phyloP scores from a whole-genome alignment of 345 rosid species.

The Litchi chinensis region DNA sequence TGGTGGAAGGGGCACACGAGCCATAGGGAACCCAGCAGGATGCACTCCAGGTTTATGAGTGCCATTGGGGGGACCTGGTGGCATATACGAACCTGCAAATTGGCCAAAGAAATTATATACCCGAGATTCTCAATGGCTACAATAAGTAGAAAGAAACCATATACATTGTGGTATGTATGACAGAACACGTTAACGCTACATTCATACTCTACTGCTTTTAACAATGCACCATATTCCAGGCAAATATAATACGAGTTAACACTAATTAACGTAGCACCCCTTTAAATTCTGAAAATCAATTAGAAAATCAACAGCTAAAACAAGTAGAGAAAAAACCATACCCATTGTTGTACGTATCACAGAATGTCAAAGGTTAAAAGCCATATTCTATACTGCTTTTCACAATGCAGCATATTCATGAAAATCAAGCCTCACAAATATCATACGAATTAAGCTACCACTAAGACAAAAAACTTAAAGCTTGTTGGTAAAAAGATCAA shows the following conservation, averaged over 20 bases:
- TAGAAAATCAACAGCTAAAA: slow-evolving; percentile 6
- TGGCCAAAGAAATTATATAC: background rate
- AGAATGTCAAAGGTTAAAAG: background rate
- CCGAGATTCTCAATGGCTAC: too few species aligned
- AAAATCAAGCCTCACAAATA: background rate
- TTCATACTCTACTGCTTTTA: too few species aligned
- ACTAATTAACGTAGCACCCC: too few species aligned
- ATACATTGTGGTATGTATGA: too few species aligned
- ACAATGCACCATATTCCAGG: too few species aligned
- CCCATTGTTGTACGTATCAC: background rate
- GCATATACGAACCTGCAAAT: slow-evolving; percentile 70
- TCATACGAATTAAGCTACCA: background rate
- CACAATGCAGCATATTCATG: background rate
- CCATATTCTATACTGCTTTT: background rate
- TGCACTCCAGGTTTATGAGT: slow-evolving; percentile 86
- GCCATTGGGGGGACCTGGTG: slow-evolving; percentile 85
- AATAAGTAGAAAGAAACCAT: too few species aligned
- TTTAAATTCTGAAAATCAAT: background rate
- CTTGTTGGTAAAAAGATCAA: background rate
- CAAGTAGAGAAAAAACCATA: background rate
- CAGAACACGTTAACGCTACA: too few species aligned
- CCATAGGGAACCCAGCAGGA: slow-evolving; percentile 85
- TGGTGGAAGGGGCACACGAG: slow-evolving; percentile 78
- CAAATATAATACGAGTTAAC: too few species aligned
- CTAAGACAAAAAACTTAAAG: background rate